Evolutionary conservation across 2,329 filamentous ascomycete species (phyloP).

Genomic region (Didymella pinodella): DNA sequence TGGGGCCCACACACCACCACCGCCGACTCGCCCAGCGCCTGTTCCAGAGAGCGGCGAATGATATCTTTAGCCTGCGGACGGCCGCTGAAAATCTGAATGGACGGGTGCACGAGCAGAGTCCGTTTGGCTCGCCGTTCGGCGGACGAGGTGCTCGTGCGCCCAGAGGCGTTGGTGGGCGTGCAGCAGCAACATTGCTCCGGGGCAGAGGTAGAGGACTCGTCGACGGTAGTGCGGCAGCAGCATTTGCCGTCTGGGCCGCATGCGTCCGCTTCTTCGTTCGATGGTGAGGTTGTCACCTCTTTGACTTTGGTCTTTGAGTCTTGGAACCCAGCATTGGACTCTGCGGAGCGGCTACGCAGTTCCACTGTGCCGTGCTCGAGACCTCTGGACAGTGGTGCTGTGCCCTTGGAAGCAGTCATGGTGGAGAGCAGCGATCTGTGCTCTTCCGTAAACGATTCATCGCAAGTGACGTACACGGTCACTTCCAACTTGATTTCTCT

Average conservation of each 20-base stretch:
- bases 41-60: conserved; percentile 64
- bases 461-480: conserved; percentile 64
- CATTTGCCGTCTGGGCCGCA: conserved; percentile 50
- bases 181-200: conserved; percentile 28
- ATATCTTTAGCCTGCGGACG: conserved; percentile 62
- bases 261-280: conserved; percentile 30
- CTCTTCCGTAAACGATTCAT: conserved; percentile 57
- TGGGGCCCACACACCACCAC: conserved; percentile 69
- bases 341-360: conserved; percentile 23
- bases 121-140: conserved; percentile 20
- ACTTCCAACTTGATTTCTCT: conserved; percentile 58
- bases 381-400: conserved; percentile 6
- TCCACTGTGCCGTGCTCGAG: conserved; percentile 30
- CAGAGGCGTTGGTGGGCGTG: conserved; percentile 1
- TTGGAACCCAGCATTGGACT: conserved; percentile 30
- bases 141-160: conserved; percentile 18
- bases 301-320: conserved; percentile 27
- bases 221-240: conserved; percentile 59
- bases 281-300: conserved; percentile 6
- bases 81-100: conserved; percentile 55
- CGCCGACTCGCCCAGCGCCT: conserved; percentile 67
- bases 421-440: conserved; percentile 43
- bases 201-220: conserved; percentile 35
- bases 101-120: conserved; percentile 42
- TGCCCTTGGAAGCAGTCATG: conserved; percentile 31